Conservation (phyloP, 768 basidiomycete genomes). For the Suillus decipiens region DNA sequence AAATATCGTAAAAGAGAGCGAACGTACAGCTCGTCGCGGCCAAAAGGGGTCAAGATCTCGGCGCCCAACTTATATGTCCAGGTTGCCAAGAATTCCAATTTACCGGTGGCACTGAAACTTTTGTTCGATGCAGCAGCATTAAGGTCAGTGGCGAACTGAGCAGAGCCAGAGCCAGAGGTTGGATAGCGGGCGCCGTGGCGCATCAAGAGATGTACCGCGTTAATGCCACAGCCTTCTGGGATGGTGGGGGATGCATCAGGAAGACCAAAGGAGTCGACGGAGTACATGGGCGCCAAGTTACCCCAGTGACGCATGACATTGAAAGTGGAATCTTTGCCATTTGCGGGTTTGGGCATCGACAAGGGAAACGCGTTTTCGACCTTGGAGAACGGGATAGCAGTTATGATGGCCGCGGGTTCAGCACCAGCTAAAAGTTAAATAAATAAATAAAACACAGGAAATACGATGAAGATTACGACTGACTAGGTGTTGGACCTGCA, state of each 20-base stretch:
- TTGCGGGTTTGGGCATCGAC: conserved; percentile 38
- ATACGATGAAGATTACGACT: conserved; percentile 14
- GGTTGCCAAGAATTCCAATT: conserved; percentile 43
- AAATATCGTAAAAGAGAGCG: too few species aligned
- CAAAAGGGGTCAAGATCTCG: conserved; percentile 50
- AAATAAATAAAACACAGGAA: not conserved
- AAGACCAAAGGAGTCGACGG: conserved; percentile 53
- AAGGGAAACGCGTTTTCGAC: conserved; percentile 44
- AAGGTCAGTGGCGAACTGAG: conserved; percentile 31
- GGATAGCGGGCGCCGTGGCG: conserved; percentile 49
- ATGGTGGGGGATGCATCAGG: conserved; percentile 46
- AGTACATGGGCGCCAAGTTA: conserved; percentile 53
- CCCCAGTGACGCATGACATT: conserved; percentile 49
- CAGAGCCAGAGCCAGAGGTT: conserved; percentile 29
- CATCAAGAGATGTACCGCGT: conserved; percentile 43
- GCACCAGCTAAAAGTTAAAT: conserved; percentile 38
- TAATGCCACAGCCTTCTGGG: conserved; percentile 48
- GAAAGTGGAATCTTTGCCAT: conserved; percentile 38
- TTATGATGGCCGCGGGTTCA: conserved; percentile 41
- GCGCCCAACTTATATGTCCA: conserved; percentile 49
- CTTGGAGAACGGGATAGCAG: conserved; percentile 42
- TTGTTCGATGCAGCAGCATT: conserved; percentile 23
- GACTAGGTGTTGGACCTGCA: conserved; percentile 50
- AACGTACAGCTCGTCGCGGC: conserved; percentile 41
- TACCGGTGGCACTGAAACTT: conserved; percentile 36